These are phyloP conservation scores for Lagenidium giganteum DNA, from an alignment of 352 stramenopile genomes.

Conservation along the genomic window DNA sequence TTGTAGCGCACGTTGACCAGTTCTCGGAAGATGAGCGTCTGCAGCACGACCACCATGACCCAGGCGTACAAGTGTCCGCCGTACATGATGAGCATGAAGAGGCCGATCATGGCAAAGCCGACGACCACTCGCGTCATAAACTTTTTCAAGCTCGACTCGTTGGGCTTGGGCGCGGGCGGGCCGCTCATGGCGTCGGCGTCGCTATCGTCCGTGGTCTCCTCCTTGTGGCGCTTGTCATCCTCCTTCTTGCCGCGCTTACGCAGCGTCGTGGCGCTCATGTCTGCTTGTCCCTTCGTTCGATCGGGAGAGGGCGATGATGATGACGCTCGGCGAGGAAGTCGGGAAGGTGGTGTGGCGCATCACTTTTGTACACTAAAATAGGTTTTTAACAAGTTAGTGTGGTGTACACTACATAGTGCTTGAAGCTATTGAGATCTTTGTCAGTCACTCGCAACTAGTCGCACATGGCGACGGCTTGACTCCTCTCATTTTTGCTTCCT, in stretches of 20 bases:
- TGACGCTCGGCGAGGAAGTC: neutral
- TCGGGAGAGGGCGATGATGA: constrained; percentile 1
- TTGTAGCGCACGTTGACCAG: constrained; percentile 98
- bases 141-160: constrained; percentile 38
- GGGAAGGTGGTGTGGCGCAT: no score
- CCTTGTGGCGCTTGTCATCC: constrained; percentile 7
- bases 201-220: constrained; percentile 24
- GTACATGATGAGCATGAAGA: constrained; percentile 71
- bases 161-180: constrained; percentile 10
- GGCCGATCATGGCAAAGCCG: constrained; percentile 71
- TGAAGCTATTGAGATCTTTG: constrained; percentile 19
- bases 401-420: constrained; percentile 9
- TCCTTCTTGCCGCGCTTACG: constrained; percentile 26
- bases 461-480: neutral
- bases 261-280: constrained; percentile 1
- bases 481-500: neutral
- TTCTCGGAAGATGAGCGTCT: constrained; percentile 94
- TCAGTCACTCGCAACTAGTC: neutral
- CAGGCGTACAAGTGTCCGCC: constrained; percentile 79
- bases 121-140: constrained; percentile 71
- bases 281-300: neutral
- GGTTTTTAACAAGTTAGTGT: no score
- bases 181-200: constrained; percentile 9
- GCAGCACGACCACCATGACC: constrained; percentile 80
- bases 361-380: no score